These are phyloP conservation scores for Daldinia caldariorum DNA, from an alignment of 495 filamentous ascomycete genomes.

Conservation along the genomic window DNA sequence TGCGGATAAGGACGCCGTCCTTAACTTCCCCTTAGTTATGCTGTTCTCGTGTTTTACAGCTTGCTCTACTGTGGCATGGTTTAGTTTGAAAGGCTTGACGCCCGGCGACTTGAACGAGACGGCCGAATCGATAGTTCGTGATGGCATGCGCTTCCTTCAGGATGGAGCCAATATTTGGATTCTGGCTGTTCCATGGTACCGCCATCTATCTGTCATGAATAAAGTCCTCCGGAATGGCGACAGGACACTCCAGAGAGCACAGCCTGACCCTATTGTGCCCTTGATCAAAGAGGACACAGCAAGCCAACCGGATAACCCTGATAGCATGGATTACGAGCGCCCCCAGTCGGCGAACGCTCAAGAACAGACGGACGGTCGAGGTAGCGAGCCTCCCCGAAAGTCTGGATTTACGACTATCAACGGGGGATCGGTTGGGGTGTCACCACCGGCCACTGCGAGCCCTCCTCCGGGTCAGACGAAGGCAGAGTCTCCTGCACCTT, in stretches of 20 bases:
- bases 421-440: conserved; percentile 56
- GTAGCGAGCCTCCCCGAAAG: conserved; percentile 58
- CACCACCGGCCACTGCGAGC: conserved; percentile 56
- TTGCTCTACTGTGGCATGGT: conserved; percentile 61
- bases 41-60: conserved; percentile 63
- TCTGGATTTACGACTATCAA: conserved; percentile 62
- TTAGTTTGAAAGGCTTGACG: conserved; percentile 59
- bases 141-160: conserved; percentile 59
- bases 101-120: conserved; percentile 58
- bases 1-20: conserved; percentile 58
- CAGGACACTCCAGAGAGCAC: conserved; percentile 32
- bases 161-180: conserved; percentile 61
- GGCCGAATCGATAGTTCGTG: conserved; percentile 57
- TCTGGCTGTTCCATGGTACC: conserved; percentile 60
- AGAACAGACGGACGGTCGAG: conserved; percentile 48
- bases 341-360: conserved; percentile 42
- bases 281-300: conserved; percentile 58
- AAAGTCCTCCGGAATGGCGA: conserved; percentile 58
- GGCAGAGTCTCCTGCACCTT: conserved; percentile 53
- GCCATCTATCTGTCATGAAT: conserved; percentile 61
- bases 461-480: conserved; percentile 50
- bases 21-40: conserved; percentile 64
- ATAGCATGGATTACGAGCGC: conserved; percentile 60
- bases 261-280: conserved; percentile 46
- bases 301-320: conserved; percentile 56